Conservation (phyloP, 257 asterid species). For the Nicotiana paniculata region DNA sequence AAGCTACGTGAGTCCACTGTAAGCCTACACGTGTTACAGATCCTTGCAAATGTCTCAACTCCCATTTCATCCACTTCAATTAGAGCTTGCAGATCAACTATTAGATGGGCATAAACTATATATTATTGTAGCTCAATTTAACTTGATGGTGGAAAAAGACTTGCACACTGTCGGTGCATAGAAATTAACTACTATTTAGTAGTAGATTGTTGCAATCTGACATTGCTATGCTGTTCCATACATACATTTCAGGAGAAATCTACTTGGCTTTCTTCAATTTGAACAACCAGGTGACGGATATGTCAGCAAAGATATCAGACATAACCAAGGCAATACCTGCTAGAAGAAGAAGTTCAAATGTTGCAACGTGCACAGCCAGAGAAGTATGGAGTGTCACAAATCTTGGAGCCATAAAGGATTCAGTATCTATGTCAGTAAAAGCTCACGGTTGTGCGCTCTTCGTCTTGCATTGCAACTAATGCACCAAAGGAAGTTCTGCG, state of each 20-base stretch:
- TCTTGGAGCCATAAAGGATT: constrained; percentile 40
- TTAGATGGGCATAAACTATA: not conserved
- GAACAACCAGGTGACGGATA: constrained; percentile 24
- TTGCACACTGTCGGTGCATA: not conserved
- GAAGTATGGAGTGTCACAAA: constrained; percentile 77
- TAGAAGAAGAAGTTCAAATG: not conserved
- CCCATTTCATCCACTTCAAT: not conserved
- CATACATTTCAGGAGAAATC: constrained; percentile 47
- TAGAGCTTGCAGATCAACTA: not conserved
- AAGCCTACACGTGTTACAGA: not conserved
- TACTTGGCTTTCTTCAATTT: constrained; percentile 80
- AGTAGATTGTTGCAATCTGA: not conserved
- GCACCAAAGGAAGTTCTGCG: not conserved
- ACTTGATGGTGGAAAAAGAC: not conserved
- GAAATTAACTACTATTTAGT: not conserved
- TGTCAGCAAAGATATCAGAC: constrained; percentile 44
- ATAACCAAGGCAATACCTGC: constrained; percentile 45
- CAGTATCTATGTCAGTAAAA: constrained; percentile 36
- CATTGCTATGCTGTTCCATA: not conserved
- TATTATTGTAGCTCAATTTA: not conserved
- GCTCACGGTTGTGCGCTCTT: constrained; percentile 72
- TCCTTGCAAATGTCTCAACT: not conserved
- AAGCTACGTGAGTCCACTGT: not conserved
- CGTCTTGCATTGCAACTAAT: constrained; percentile 43
- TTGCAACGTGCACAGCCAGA: constrained; percentile 36